Evolutionary conservation across 768 basidiomycete species (phyloP), one percentile per base, ranked within the genome.

Genomic region (Calocybe indica): DNA sequence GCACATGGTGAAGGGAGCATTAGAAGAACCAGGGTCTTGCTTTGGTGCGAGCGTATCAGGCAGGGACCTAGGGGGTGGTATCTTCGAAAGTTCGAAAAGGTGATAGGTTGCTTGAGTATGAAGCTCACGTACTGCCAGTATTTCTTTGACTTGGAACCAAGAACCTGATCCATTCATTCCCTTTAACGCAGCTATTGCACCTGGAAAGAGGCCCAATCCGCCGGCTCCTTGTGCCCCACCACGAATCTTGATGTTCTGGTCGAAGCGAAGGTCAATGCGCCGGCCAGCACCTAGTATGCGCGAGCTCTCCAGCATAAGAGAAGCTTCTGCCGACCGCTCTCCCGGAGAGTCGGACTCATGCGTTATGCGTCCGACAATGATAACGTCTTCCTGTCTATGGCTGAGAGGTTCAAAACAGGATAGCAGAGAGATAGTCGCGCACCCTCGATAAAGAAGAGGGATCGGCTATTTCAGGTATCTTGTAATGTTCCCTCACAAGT

Each of bases 131-230:
- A 97, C 95, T 54, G 82, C 68, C 34, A 96, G 63, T 7, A 95
- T 71, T 57, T 97, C 92, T 22, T 80, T 79, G 0, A 86, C 94
- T 7, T 81, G 72, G 60, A 97, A 98, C 69, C 82, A 82, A 2
- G 83, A 87, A 5, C 90, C 93, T 2, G 92, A 90, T 1, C 93
- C 92, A 63, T 98, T 98, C 61, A 78, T 80, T 0, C 96, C 96
- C 51, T 82, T 88, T 31, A 97, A 59, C 0, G 86, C 92, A 1
- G 85, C 85, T 44, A 98, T 80, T 29, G 83, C 83, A 3, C 96
- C 96, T 5, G 93, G 92, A 59, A 94, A 98, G 37, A 98, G 60
- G 1, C 88, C 84, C 7, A 85, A 65, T 0, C 82, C 81, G 11
- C 76, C 78, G 7, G 79, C 69, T 8, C 87, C 88, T 47, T 74